Evolutionary conservation across 768 basidiomycete genomes (phyloP).

Genomic region (Pleurotus tuber-regium): DNA sequence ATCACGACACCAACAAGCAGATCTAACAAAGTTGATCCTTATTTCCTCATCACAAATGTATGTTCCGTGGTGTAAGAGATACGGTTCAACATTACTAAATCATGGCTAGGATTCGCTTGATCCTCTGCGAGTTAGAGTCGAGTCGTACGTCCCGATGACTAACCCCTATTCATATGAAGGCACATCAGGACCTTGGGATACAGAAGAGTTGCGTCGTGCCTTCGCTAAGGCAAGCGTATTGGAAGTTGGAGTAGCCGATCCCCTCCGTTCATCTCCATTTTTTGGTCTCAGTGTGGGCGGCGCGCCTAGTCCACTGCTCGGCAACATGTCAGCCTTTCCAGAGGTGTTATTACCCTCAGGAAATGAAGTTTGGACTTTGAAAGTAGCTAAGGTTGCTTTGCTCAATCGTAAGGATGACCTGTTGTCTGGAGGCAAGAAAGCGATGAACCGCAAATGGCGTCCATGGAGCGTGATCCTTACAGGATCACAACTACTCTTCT

Average conservation of each 20-base stretch:
- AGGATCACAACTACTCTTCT: conserved; percentile 87
- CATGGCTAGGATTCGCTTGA: conserved; percentile 56
- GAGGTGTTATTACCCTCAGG: conserved; percentile 19
- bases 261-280: conserved; percentile 31
- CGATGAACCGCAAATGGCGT: conserved; percentile 83
- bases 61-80: conserved; percentile 18
- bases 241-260: conserved; percentile 47
- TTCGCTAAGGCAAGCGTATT: conserved; percentile 62
- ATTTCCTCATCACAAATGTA: conserved; percentile 84
- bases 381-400: conserved; percentile 77
- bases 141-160: conserved; percentile 50
- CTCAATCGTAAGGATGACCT: conserved; percentile 82
- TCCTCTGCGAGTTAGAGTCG: conserved; percentile 68
- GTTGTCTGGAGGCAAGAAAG: conserved; percentile 72
- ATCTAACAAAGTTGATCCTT: conserved; percentile 81
- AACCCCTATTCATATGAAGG: conserved; percentile 73
- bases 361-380: conserved; percentile 47
- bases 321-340: conserved; percentile 22
- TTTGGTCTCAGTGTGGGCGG: conserved; percentile 37
- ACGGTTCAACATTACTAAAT: conserved; percentile 7
- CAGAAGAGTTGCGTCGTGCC: conserved; percentile 57
- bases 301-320: conserved; percentile 24
- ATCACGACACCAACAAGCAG: conserved; percentile 46
- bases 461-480: conserved; percentile 83
- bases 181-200: conserved; percentile 63